These are phyloP conservation scores for Neobulgaria alba DNA, from an alignment of 2,329 filamentous ascomycete genomes.

Conservation along the genomic window DNA sequence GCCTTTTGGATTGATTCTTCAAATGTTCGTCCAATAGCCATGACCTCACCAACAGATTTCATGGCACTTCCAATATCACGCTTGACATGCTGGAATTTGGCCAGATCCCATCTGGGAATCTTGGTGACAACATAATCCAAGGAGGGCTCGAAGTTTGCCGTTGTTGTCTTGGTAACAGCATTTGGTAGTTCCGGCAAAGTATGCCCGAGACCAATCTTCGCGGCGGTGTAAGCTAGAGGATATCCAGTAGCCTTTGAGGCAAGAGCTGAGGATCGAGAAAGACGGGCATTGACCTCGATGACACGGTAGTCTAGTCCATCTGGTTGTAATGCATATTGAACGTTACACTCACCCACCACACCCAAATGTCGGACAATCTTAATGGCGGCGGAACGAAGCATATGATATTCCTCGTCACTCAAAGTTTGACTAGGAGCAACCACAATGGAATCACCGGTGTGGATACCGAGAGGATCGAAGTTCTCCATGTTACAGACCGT, in stretches of 20 bases:
- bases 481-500: conserved; percentile 99
- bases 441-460: conserved; percentile 97
- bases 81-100: conserved; percentile 99
- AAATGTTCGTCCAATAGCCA: conserved; percentile 97
- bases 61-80: conserved; percentile 95
- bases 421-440: conserved; percentile 95
- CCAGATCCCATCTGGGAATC: conserved; percentile 95
- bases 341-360: conserved; percentile 97
- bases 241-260: conserved; percentile 98
- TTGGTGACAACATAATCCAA: conserved; percentile 98
- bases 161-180: conserved; percentile 96
- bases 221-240: conserved; percentile 91
- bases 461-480: conserved; percentile 95
- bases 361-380: conserved; percentile 97
- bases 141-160: conserved; percentile 96
- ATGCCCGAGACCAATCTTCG: conserved; percentile 95
- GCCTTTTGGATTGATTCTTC: conserved; percentile 99
- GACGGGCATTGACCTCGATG: conserved; percentile 97
- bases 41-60: conserved; percentile 98
- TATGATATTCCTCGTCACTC: conserved; percentile 98
- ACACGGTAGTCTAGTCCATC: conserved; percentile 97
- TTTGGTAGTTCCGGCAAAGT: conserved; percentile 93
- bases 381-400: conserved; percentile 94
- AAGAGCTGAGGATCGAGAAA: conserved; percentile 92
- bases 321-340: conserved; percentile 93